A percentile compares a stretch with the other conserved stretches of the same genome.
Evolutionary conservation across 2,329 filamentous ascomycete species (phyloP).

Genomic region (Tricladium varicosporioides): DNA sequence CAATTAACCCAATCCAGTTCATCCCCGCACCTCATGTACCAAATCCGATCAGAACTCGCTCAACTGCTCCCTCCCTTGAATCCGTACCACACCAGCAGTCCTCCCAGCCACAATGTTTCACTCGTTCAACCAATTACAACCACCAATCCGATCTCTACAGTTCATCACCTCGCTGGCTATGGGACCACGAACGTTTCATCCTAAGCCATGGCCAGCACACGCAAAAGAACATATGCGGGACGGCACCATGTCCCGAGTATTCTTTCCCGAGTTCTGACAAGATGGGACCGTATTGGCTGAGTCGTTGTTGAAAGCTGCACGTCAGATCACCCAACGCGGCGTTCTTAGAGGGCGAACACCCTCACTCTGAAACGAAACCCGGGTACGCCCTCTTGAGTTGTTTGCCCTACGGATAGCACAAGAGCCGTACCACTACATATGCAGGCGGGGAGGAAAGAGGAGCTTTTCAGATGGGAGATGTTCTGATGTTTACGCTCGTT

Average conservation of each 20-base stretch:
- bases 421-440: slow-evolving; percentile 1
- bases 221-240: background rate
- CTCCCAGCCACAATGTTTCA: background rate
- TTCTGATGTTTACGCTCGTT: background rate
- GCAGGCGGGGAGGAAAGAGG: background rate
- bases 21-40: background rate
- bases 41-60: no score
- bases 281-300: background rate
- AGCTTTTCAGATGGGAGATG: background rate
- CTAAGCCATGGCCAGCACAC: background rate
- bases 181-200: background rate
- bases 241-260: background rate
- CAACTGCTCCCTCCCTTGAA: background rate
- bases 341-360: background rate
- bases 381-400: background rate
- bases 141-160: background rate
- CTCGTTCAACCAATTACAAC: background rate
- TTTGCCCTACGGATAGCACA: slow-evolving; percentile 12
- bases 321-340: background rate
- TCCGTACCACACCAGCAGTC: background rate
- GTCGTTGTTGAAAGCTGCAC: background rate
- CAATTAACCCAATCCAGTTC: background rate
- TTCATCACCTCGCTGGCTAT: background rate
- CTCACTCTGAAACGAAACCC: background rate
- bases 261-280: background rate